Percentiles rank a stretch among this genome's conserved stretches.
These are phyloP conservation scores for Gentiana macrophylla DNA, from an alignment of 257 asterid genomes.

Conservation along the genomic window DNA sequence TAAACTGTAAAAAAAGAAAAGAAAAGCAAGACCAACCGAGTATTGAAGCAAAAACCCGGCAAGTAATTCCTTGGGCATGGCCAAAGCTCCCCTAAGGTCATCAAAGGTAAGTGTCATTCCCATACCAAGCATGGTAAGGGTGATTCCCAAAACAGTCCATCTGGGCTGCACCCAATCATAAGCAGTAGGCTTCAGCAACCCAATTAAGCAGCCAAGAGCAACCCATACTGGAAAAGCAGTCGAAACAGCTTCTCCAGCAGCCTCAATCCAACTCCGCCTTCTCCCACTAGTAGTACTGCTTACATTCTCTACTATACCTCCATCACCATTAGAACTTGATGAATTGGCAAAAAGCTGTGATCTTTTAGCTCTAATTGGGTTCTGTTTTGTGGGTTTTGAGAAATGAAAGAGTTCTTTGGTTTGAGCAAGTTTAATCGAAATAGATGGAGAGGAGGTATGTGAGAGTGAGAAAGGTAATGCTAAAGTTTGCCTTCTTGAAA, in stretches of 20 bases:
- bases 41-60: slow-evolving; percentile 66
- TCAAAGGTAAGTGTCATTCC: slow-evolving; percentile 87
- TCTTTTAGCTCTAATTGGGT: slow-evolving; percentile 14
- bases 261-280: slow-evolving; percentile 39
- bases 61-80: slow-evolving; percentile 77
- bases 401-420: slow-evolving; percentile 3
- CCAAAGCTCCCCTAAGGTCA: slow-evolving; percentile 75
- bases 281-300: background rate
- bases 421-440: slow-evolving; percentile 2
- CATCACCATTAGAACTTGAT: slow-evolving; percentile 27
- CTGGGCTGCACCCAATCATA: slow-evolving; percentile 71
- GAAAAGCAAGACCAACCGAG: slow-evolving; percentile 33
- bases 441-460: slow-evolving; percentile 3
- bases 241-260: slow-evolving; percentile 49
- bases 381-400: slow-evolving; percentile 12
- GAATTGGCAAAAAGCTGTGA: slow-evolving; percentile 38
- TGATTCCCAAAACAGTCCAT: slow-evolving; percentile 79
- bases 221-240: slow-evolving; percentile 86
- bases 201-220: slow-evolving; percentile 73
- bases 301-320: background rate
- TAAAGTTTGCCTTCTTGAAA: slow-evolving; percentile 9
- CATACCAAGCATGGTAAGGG: slow-evolving; percentile 92
- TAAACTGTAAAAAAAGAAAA: background rate
- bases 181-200: slow-evolving; percentile 48
- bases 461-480: background rate